phyloP scores from a whole-genome alignment of 2,329 filamentous ascomycete species.

The Pseudopithomyces maydicus region DNA sequence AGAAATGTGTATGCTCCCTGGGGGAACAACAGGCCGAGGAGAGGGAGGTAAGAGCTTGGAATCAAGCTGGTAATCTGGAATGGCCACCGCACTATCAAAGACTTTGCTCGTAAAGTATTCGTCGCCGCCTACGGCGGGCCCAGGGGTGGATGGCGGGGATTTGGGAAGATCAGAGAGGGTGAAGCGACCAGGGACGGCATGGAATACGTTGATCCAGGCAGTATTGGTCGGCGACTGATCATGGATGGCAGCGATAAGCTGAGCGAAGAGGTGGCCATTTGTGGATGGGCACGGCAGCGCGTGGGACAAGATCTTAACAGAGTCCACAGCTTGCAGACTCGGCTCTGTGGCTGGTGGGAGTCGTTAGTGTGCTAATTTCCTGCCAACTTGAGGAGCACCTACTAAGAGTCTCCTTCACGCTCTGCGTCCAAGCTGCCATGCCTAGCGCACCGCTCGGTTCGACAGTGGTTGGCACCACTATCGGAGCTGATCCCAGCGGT shows the following conservation, averaged over 20 bases:
- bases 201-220: conserved; percentile 67
- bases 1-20: conserved; percentile 64
- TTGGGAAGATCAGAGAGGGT: conserved; percentile 65
- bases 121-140: conserved; percentile 55
- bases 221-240: conserved; percentile 57
- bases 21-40: conserved; percentile 63
- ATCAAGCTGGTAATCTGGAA: conserved; percentile 63
- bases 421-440: conserved; percentile 39
- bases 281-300: conserved; percentile 62
- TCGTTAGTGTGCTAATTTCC: conserved; percentile 12
- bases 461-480: conserved; percentile 28
- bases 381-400: conserved; percentile 15
- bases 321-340: conserved; percentile 39
- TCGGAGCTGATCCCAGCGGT: conserved; percentile 26
- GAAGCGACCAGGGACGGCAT: conserved; percentile 66
- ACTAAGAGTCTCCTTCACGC: conserved; percentile 39
- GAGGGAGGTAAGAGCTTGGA: conserved; percentile 56
- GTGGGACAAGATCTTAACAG: conserved; percentile 64
- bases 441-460: conserved; percentile 26
- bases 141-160: conserved; percentile 66
- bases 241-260: conserved; percentile 62
- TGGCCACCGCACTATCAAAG: conserved; percentile 66
- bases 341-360: conserved; percentile 36
- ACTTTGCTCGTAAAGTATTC: conserved; percentile 67
- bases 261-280: conserved; percentile 57